These are phyloP conservation scores for Przewalskia tangutica DNA, from an alignment of 257 asterid species.

Conservation along the genomic window DNA sequence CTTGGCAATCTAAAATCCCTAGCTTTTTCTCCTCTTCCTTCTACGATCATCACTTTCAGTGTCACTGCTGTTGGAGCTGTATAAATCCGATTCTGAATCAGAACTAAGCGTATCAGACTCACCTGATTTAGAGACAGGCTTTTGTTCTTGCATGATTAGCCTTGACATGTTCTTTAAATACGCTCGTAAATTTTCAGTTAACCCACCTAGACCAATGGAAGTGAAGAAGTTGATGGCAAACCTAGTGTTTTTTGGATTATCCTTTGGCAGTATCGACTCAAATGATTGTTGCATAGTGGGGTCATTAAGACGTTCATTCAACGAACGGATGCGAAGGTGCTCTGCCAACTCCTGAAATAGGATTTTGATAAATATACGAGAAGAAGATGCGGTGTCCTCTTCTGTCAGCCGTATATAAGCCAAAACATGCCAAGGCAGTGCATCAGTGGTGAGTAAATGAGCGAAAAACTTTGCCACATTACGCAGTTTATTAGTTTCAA, in stretches of 20 bases:
- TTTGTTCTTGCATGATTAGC: not conserved
- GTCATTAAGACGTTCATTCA: not conserved
- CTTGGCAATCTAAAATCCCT: not conserved
- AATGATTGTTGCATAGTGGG: not conserved
- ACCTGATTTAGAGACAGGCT: not conserved
- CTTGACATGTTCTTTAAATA: not conserved
- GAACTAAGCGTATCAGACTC: not conserved
- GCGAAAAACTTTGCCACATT: conserved; percentile 10
- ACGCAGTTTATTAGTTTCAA: not conserved
- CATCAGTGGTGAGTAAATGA: conserved; percentile 7
- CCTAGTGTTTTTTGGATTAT: conserved; percentile 7
- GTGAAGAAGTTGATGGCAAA: conserved; percentile 8
- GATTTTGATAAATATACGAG: conserved; percentile 4
- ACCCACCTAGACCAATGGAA: conserved; percentile 1
- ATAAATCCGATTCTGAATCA: not conserved
- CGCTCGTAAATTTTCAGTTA: not conserved
- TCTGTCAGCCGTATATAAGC: not conserved
- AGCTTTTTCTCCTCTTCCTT: not conserved
- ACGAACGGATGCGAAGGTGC: not conserved
- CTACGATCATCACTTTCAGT: not conserved
- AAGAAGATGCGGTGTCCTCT: conserved; percentile 5
- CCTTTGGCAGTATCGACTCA: not conserved
- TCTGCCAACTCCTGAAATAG: conserved; percentile 4
- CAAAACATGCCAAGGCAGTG: conserved; percentile 7
- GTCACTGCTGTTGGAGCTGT: not conserved